Base-by-base conservation (phyloP, 2,329 filamentous ascomycete species). In the Apiospora aurea region DNA sequence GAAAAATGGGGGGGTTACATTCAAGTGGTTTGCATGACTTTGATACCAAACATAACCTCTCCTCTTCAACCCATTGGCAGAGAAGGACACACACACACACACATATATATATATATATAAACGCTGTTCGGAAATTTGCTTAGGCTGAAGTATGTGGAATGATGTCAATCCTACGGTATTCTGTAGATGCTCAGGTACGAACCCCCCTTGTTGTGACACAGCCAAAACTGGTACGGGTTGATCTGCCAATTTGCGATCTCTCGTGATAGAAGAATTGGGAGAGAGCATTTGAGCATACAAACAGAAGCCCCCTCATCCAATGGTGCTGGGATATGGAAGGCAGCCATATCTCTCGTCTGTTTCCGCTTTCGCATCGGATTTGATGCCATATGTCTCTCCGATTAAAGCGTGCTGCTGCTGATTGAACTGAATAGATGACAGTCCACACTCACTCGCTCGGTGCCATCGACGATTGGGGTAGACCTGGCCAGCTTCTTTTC, bases 1-100 rank as follows among this genome's bases (percentile, higher is more conserved):
- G 51, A 34, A 64, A n/a, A 41, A 64, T 14, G 53, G 34, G 57
- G 57, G 57, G 49, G n/a, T 51, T 51, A 14, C 49, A 51, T 51
- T 51, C 49, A n/a, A 51, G 49, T 51, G 49, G 57, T 41, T 64
- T 64, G 57, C 29, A 64, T 64, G 57, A 41, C 29, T 64, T 64
- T 64, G 57, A 64, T 64, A 64, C 57, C 57, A 64, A 41, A 61
- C 41, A 38, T 38, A 38, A 64, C 34, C 18, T 41, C 57, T 64
- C 34, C 34, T 34, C 41, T 4, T 41, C 57, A 64, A 64, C 4
- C 10, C 57, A 64, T 14, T 64, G 57, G 57, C 21, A 41, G 57
- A 64, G 57, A 41, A 38, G n/a, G 34, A 41, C n/a, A n/a, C n/a
- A n/a, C n/a, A n/a, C n/a, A n/a, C n/a, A n/a, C n/a, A n/a, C n/a